These are phyloP conservation scores for Ceriops decandra DNA, from an alignment of 345 rosid genomes.

Conservation along the genomic window DNA sequence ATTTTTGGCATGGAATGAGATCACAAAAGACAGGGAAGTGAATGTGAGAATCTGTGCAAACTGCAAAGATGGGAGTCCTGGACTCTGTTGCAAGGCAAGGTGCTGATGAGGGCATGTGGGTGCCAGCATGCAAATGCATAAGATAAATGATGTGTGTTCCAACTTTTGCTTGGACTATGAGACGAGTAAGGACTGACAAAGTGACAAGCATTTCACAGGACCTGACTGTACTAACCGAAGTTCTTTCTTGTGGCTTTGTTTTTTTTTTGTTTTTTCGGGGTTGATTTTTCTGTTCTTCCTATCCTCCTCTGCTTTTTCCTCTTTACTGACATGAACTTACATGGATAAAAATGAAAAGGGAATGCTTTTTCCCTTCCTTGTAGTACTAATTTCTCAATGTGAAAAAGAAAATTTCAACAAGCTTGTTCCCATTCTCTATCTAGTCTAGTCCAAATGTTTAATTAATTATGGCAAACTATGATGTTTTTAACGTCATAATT, in stretches of 20 bases:
- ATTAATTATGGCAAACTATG: neutral
- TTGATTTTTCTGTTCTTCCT: neutral
- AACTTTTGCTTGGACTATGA: slow-evolving; percentile 10
- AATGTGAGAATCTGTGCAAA: slow-evolving; percentile 34
- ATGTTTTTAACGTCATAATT: neutral
- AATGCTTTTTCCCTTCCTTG: slow-evolving; percentile 18
- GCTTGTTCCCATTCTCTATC: neutral
- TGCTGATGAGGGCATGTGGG: neutral
- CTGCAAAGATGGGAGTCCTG: neutral
- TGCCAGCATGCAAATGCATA: slow-evolving; percentile 14
- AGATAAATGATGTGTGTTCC: slow-evolving; percentile 3
- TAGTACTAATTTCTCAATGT: neutral
- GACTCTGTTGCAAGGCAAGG: neutral
- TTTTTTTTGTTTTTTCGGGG: neutral
- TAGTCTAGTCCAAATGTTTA: neutral
- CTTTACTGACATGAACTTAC: slow-evolving; percentile 26
- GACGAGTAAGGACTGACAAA: neutral
- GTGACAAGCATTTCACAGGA: slow-evolving; percentile 27
- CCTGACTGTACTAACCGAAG: slow-evolving; percentile 33
- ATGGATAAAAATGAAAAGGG: slow-evolving; percentile 18
- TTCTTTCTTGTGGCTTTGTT: slow-evolving; percentile 2
- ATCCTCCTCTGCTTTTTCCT: neutral
- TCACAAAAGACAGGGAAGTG: slow-evolving; percentile 5
- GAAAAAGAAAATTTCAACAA: neutral
- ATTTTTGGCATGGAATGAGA: slow-evolving; percentile 87